These are phyloP conservation scores for Gardenia jasminoides DNA, from an alignment of 257 asterid genomes.

Conservation along the genomic window DNA sequence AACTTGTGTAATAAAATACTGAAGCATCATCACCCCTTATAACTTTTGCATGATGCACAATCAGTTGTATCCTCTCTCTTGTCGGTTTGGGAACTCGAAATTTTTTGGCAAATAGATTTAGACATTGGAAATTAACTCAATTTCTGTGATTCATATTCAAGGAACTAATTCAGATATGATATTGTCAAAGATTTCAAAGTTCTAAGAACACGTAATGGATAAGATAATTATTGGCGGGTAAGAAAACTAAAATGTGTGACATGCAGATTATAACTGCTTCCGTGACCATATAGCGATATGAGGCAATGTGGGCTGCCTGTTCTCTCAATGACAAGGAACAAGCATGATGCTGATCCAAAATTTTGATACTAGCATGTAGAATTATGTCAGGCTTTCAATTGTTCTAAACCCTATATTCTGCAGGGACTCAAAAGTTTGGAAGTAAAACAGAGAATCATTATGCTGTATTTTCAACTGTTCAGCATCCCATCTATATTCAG, in stretches of 20 bases:
- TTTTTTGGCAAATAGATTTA: neutral
- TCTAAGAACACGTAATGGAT: too few relatives aligned
- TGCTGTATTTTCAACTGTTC: too few relatives aligned
- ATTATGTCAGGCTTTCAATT: neutral
- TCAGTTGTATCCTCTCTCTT: neutral
- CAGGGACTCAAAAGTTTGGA: too few relatives aligned
- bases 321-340: neutral
- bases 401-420: too few relatives aligned
- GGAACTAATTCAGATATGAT: neutral
- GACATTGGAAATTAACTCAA: neutral
- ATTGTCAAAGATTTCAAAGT: neutral
- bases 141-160: too few relatives aligned
- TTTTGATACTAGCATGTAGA: neutral
- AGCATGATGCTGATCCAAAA: neutral
- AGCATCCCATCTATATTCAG: too few relatives aligned
- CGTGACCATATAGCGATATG: neutral
- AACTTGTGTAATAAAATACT: neutral
- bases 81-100: neutral
- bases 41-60: neutral
- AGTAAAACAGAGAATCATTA: too few relatives aligned
- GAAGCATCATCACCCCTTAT: neutral
- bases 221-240: too few relatives aligned
- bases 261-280: too few relatives aligned
- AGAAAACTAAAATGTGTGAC: too few relatives aligned
- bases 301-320: neutral